Conservation (phyloP, 1,139 yeast species). For the Debaryomycetaceae sp. region DNA sequence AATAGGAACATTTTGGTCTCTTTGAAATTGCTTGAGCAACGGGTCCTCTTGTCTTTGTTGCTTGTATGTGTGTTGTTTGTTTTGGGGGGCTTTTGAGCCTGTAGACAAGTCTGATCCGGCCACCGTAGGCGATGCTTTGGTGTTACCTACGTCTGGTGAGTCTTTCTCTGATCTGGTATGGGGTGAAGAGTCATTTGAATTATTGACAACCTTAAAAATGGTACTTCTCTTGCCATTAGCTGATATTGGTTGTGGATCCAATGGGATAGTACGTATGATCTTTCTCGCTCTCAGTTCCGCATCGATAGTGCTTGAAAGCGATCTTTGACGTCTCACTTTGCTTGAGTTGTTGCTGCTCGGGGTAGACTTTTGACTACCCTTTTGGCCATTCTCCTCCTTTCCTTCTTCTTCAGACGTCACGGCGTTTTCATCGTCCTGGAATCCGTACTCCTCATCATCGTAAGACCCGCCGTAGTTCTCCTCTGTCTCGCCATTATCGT, state of each 20-base stretch:
- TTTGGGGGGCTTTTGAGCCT: neutral
- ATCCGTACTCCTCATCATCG: conserved; percentile 21
- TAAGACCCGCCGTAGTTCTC: conserved; percentile 17
- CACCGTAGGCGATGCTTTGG: neutral
- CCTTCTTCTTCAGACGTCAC: conserved; percentile 26
- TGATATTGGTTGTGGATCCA: conserved; percentile 75
- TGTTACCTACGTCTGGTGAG: conserved; percentile 4
- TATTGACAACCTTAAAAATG: conserved; percentile 38
- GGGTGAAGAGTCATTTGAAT: conserved; percentile 29
- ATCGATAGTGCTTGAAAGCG: conserved; percentile 51
- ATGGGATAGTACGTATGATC: conserved; percentile 71
- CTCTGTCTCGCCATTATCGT: conserved; percentile 17
- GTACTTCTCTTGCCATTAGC: conserved; percentile 35
- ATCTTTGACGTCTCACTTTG: conserved; percentile 37
- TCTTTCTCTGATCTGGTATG: conserved; percentile 10
- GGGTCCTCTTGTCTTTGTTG: neutral
- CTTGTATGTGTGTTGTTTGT: neutral
- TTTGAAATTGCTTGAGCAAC: neutral
- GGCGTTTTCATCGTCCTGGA: conserved; percentile 20
- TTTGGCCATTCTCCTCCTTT: conserved; percentile 3
- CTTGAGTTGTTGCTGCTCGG: conserved; percentile 35
- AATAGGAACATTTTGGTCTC: neutral
- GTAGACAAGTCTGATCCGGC: neutral
- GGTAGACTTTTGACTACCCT: conserved; percentile 30
- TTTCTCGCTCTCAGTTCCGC: conserved; percentile 71